Evolutionary conservation across 2,329 filamentous ascomycete species (phyloP).

Genomic region (Fusarium sarcochroum): DNA sequence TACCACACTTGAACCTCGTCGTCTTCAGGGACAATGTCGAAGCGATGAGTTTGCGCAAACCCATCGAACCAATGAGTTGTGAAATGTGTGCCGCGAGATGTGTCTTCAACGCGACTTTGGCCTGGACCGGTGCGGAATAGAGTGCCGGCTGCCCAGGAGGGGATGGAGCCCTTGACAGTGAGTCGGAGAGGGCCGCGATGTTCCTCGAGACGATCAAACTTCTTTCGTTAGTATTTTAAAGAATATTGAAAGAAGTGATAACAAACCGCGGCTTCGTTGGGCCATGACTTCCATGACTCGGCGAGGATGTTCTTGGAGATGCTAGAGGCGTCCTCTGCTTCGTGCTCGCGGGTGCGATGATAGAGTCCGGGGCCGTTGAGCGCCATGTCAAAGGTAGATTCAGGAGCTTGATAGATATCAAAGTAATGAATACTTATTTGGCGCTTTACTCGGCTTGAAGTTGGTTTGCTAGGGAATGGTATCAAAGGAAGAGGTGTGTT

Average conservation of each 20-base stretch:
- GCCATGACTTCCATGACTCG: constrained; percentile 60
- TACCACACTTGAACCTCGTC: constrained; percentile 68
- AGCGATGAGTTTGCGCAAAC: constrained; percentile 78
- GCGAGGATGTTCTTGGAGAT: constrained; percentile 48
- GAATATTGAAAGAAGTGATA: accelerated
- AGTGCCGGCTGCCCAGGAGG: constrained; percentile 77
- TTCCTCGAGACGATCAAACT: constrained; percentile 79
- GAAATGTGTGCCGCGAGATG: constrained; percentile 70
- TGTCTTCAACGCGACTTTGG: constrained; percentile 70
- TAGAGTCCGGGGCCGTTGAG: constrained; percentile 48
- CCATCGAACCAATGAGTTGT: constrained; percentile 87
- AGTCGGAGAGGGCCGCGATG: constrained; percentile 76
- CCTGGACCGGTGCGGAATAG: constrained; percentile 84
- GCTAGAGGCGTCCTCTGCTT: constrained; percentile 46
- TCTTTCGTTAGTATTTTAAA: not conserved
- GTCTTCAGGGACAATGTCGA: constrained; percentile 70
- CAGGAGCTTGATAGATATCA: not conserved
- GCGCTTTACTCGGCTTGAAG: not conserved
- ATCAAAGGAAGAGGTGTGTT: not conserved
- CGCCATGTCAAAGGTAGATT: constrained; percentile 37
- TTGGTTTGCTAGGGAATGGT: not conserved
- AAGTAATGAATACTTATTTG: not conserved
- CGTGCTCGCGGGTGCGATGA: constrained; percentile 48
- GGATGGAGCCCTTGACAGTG: constrained; percentile 75
- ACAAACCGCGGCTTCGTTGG: constrained; percentile 63